Base-by-base conservation (phyloP, 192 early-diverging fungal species). In the Kappamyces sp. region DNA sequence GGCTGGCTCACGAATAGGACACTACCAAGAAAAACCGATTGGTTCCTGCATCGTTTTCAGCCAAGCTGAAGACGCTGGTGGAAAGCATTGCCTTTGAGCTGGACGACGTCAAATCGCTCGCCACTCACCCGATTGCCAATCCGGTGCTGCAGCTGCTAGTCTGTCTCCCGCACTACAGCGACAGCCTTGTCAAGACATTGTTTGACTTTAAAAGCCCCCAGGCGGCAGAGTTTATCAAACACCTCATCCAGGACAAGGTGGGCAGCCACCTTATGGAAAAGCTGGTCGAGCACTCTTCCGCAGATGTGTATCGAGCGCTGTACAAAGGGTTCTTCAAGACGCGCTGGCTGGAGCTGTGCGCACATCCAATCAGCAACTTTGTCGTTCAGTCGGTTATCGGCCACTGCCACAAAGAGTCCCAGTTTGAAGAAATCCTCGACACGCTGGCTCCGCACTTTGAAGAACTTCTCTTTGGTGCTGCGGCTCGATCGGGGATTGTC, bases 251-350 rank as follows among this genome's bases (percentile, higher is more conserved):
- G 41, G 79, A 90, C 54, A 72, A 69, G 5, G 84, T 90, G 43
- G 91, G 88, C 5, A 89, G 88, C 9, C 91, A 91, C 63, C 65
- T 93, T 32, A 63, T 90, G 36, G 86, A 93, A 66, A 81, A 82
- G 53, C 73, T 91, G 5, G 34, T 78, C 7, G 45, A 80, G 54
- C 67, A 77, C n/a, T 70, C 69, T 29, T 74, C 75, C 4, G 57
- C 76, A 11, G 49, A 55, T 7, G 54, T 84, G 14, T 86, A 80
- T 67, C 84, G 84, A 54, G 67, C 74, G 33, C 63, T 91, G 9
- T 90, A 85, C 64, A 67, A 60, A 4, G 72, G 68, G 7, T 85
- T 87, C 65, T 85, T 93, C 60, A 71, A 80, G 33, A 66, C 64
- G 11, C 73, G 75, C 31, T 64, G 91, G 12, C 66, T 72, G 43